Evolutionary conservation across 1,284 basidiomycete genomes (phyloP).

Genomic region (Exsudoporus floridanus): DNA sequence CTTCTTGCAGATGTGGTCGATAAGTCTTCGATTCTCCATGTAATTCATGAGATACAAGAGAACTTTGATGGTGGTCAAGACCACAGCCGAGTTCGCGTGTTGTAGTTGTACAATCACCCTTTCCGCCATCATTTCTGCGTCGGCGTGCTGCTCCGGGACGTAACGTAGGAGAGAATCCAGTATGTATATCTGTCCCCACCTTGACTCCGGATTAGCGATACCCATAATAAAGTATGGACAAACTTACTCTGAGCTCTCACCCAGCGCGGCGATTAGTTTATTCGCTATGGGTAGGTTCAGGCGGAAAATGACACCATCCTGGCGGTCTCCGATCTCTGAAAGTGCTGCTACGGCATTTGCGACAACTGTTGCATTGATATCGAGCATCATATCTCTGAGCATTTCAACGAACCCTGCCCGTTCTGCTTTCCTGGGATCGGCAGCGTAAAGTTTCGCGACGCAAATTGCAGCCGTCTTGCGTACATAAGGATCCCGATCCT

Average conservation of each 20-base stretch:
- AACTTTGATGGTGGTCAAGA: constrained; percentile 92
- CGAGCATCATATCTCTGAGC: constrained; percentile 86
- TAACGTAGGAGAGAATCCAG: constrained; percentile 92
- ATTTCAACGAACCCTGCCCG: constrained; percentile 82
- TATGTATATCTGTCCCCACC: constrained; percentile 99
- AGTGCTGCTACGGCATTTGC: constrained; percentile 94
- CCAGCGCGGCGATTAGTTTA: constrained; percentile 80
- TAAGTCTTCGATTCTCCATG: constrained; percentile 86
- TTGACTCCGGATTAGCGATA: constrained; percentile 35
- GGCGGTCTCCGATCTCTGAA: constrained; percentile 87
- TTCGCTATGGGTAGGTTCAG: constrained; percentile 81
- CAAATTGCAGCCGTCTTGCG: constrained; percentile 94
- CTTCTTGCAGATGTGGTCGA: constrained; percentile 91
- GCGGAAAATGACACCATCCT: constrained; percentile 87
- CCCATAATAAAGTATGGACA: background rate
- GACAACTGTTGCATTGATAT: constrained; percentile 92
- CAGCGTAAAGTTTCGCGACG: constrained; percentile 87
- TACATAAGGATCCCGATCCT: constrained; percentile 92
- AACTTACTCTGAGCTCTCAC: constrained; percentile 88
- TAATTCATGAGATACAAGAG: constrained; percentile 99
- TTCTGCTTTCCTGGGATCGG: constrained; percentile 83
- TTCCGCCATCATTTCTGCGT: constrained; percentile 93
- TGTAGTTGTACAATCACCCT: constrained; percentile 89
- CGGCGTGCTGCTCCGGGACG: constrained; percentile 83
- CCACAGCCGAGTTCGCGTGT: constrained; percentile 94